Percentiles rank a stretch among this genome's conserved stretches.
Evolutionary conservation across 257 asterid species (phyloP).

Genomic region (Ocimum tenuiflorum): DNA sequence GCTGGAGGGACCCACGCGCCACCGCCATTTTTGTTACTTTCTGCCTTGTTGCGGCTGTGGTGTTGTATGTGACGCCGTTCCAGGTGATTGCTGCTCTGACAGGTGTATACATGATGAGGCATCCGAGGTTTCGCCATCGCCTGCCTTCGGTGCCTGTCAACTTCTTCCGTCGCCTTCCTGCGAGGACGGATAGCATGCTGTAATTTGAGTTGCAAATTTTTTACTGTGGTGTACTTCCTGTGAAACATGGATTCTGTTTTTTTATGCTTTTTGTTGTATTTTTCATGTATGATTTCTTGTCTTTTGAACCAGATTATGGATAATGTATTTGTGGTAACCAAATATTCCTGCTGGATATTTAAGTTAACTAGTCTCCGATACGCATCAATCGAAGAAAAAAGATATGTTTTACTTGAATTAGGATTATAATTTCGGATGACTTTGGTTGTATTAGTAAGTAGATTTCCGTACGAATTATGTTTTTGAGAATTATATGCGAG

Average conservation of each 20-base stretch:
- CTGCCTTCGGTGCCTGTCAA: conserved; percentile 66
- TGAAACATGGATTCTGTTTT: too few species aligned
- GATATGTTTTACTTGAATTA: too few species aligned
- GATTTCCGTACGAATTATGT: too few species aligned
- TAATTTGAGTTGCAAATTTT: conserved; percentile 1
- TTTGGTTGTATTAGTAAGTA: too few species aligned
- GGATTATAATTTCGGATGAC: too few species aligned
- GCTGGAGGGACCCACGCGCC: conserved; percentile 95
- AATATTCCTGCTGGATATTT: neutral
- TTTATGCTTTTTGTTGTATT: conserved; percentile 11
- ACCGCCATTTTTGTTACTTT: conserved; percentile 70
- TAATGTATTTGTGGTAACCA: conserved; percentile 2
- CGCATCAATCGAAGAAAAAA: too few species aligned
- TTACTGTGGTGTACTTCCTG: neutral
- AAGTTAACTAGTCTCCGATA: neutral
- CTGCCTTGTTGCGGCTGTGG: conserved; percentile 66
- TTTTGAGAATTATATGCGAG: too few species aligned
- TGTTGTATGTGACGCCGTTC: conserved; percentile 66
- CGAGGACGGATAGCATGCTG: conserved; percentile 70
- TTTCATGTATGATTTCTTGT: neutral
- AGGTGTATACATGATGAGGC: conserved; percentile 80
- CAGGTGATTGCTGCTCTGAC: conserved; percentile 67
- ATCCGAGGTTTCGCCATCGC: conserved; percentile 75
- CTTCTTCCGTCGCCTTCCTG: conserved; percentile 76
- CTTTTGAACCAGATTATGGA: neutral